Percentiles rank a stretch among this genome's conserved stretches.
phyloP scores from a whole-genome alignment of 441 rosid genomes.

The Syzygium malaccense region DNA sequence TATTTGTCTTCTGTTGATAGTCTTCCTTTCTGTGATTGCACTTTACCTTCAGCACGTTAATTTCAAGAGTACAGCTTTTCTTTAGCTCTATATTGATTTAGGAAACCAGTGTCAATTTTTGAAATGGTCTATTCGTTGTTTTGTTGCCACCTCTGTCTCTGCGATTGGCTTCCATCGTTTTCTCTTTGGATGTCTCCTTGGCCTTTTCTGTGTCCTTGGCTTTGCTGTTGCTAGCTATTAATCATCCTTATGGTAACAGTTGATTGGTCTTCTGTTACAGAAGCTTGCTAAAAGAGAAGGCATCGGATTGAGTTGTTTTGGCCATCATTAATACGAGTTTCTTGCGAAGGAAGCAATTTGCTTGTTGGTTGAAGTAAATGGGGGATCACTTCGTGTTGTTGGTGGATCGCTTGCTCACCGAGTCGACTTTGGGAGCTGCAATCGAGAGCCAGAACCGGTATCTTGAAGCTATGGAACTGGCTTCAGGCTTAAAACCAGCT shows the following conservation, averaged over 20 bases:
- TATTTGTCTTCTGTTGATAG: neutral
- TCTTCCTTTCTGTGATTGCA: neutral
- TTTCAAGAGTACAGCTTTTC: neutral
- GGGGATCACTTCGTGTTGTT: constrained; percentile 93
- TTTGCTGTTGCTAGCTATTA: neutral
- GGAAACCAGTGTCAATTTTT: neutral
- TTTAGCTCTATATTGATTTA: neutral
- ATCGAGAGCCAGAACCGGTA: constrained; percentile 64
- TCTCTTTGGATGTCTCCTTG: neutral
- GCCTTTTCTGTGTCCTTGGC: neutral
- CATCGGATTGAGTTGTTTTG: neutral
- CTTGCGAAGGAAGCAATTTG: neutral
- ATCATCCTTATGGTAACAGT: neutral
- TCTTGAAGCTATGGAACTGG: constrained; percentile 33
- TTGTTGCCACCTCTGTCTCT: neutral
- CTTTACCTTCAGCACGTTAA: neutral
- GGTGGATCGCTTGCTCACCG: constrained; percentile 87
- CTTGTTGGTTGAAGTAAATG: constrained; percentile 22
- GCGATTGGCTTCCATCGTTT: neutral
- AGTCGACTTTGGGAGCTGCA: constrained; percentile 81
- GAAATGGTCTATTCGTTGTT: neutral
- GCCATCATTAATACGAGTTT: neutral
- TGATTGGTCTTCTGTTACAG: neutral
- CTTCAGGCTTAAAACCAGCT: constrained; percentile 23
- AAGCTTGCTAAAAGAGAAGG: neutral